phyloP scores from a whole-genome alignment of 805 yeast species.

The Candida mattraensis region DNA sequence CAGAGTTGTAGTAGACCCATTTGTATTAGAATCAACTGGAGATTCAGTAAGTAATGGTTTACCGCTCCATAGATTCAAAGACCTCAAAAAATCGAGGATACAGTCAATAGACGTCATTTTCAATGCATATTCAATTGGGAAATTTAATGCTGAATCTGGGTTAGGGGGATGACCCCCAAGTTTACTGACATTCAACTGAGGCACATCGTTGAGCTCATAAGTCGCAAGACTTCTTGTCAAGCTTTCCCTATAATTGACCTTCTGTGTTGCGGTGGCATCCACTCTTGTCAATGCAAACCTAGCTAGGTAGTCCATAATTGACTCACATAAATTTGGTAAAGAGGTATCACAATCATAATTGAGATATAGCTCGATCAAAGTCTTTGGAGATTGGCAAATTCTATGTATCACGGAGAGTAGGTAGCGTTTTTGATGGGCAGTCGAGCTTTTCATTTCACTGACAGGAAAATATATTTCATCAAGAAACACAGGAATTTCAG shows the following conservation, averaged over 20 bases:
- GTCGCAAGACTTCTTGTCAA: constrained; percentile 62
- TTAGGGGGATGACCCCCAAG: constrained; percentile 54
- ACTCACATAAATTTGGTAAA: constrained; percentile 83
- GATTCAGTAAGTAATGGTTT: constrained; percentile 34
- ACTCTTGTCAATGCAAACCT: constrained; percentile 68
- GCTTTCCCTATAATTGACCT: constrained; percentile 51
- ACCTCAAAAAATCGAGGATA: constrained; percentile 76
- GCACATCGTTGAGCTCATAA: constrained; percentile 70
- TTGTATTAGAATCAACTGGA: constrained; percentile 1
- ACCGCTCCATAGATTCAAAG: constrained; percentile 86
- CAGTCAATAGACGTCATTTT: constrained; percentile 80
- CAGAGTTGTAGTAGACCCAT: constrained; percentile 3
- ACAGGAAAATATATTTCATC: constrained; percentile 94
- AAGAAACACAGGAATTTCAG: constrained; percentile 91
- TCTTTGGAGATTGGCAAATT: constrained; percentile 83
- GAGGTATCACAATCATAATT: constrained; percentile 91
- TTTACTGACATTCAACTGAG: constrained; percentile 71
- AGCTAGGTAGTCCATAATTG: constrained; percentile 74
- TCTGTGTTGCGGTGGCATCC: constrained; percentile 70
- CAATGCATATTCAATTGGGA: constrained; percentile 80
- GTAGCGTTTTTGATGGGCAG: constrained; percentile 90
- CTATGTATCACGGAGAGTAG: constrained; percentile 78
- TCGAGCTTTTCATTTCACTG: constrained; percentile 86
- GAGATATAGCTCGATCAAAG: constrained; percentile 86
- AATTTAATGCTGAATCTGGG: constrained; percentile 50